phyloP scores from a whole-genome alignment of 2,329 filamentous ascomycete genomes.

The Talaromyces sp. region DNA sequence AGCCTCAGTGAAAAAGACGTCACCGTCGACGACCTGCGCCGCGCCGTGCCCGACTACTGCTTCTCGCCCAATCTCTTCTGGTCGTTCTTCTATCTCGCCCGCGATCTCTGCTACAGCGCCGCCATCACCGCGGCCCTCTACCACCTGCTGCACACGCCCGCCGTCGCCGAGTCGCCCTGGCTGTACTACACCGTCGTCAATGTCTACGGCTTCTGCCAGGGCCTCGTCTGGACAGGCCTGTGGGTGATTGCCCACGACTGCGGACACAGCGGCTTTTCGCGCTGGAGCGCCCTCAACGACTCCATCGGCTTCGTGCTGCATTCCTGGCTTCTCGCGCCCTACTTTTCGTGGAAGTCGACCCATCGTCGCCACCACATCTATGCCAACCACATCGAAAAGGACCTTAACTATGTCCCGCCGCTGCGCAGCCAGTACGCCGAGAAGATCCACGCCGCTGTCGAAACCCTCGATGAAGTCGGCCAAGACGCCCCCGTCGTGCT shows the following conservation, averaged over 20 bases:
- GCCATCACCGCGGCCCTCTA: not conserved
- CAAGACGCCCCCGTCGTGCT: not conserved
- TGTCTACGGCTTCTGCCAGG: slow-evolving; percentile 57
- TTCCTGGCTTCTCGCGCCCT: slow-evolving; percentile 62
- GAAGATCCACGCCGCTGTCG: not conserved
- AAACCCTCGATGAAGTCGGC: not conserved
- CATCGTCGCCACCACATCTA: slow-evolving; percentile 65
- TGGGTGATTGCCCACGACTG: slow-evolving; percentile 68
- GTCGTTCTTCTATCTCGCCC: not conserved
- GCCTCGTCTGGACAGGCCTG: slow-evolving; percentile 59
- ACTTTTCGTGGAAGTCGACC: slow-evolving; percentile 67
- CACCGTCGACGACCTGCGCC: not conserved
- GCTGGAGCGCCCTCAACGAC: slow-evolving; percentile 48
- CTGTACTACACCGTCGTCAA: not conserved
- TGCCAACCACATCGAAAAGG: slow-evolving; percentile 62
- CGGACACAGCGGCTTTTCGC: slow-evolving; percentile 63
- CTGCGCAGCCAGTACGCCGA: not conserved
- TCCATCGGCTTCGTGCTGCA: slow-evolving; percentile 59
- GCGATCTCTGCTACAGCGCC: not conserved
- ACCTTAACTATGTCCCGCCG: slow-evolving; percentile 54
- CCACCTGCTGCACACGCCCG: not conserved
- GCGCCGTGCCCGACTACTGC: not conserved
- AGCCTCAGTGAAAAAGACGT: not conserved
- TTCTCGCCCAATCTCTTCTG: not conserved
- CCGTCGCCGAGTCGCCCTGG: not conserved